Base-by-base conservation (phyloP, 2,329 filamentous ascomycete species). In the Coleophoma crateriformis region DNA sequence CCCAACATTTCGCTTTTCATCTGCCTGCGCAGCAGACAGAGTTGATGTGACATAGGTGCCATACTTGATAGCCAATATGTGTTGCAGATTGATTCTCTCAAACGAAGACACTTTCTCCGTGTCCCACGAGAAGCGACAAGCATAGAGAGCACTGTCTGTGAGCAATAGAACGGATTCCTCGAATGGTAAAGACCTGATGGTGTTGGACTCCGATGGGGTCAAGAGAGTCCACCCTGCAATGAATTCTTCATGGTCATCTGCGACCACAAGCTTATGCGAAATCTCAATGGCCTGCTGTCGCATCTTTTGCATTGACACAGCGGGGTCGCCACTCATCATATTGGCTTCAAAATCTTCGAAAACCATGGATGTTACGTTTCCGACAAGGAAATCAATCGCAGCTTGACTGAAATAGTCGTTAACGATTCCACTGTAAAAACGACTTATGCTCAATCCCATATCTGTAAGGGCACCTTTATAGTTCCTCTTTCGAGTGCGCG, bases 341-440 rank as follows among this genome's bases (percentile, higher is more conserved):
- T 91, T 87, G 14, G 86, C 83, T 63, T 96, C 90, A 55, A 99
- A 99, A 58, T 99, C 94, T 50, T 92, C 88, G 64, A 97, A 97
- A 3, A 96, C 87, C 14, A 84, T 76, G 1, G 84, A 85, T 0
- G 86, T 90, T 11, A 95, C 88, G 58, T 94, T 94, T 17, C 94
- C 94, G 0, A 97, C 79, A 4, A 96, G 78, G 63, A 94, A 97
- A 66, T 99, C 94, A 56, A 99, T 96, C 46, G 88, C 89, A 0
- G 90, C 88, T 66, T 99, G 94, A 19, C 91, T 87, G 68, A 97
- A 97, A 67, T 95, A 96, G 69, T 99, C 94, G 58, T 95, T 96
- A 56, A 99, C 90, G 69, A 97, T 94, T 82, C 82, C 81, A 50
- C 79, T 85, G 58, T 83, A 85, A 52, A 84, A 82, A 38, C 89